Evolutionary conservation across 1,284 basidiomycete species (phyloP), one percentile per base, ranked within the genome.

Genomic region (Pseudozyma thailandica): DNA sequence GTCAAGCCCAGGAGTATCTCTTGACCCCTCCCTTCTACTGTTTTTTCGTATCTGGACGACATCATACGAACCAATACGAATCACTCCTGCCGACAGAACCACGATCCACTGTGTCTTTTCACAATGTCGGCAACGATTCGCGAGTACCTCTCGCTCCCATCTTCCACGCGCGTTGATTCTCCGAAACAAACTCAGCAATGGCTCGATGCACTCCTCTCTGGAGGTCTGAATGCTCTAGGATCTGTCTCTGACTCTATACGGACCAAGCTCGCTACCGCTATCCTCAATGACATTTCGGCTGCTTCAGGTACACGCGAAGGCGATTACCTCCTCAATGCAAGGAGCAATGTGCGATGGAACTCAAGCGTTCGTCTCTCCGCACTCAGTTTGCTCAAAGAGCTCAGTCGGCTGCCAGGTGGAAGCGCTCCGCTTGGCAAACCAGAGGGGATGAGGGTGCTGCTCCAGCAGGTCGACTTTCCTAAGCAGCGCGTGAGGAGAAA

Each of bases 381-480:
- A 23, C 52, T 76, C 44, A 58, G 51, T 39, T 26, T 68, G 8
- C 72, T 78, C 51, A 78, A 78, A 33, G 76, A 77, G 59, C 64
- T 77, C 37, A 74, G 65, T 35, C 56, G 76, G 1, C 44, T 77
- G 2, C 64, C 76, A 6, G 74, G 72, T 16, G 74, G 72, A 12
- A 78, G 74, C 33, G 46, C 56, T 4, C 69, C 72, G 15, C 41
- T 71, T 12, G 62, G 50, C 26, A 57, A 58, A 18, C 47, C 54
- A 46, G 50, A 61, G 25, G 61, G 51, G 18, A 55, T 72, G 15
- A 51, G 69, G 10, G 51, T 48, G 33, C 60, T 75, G 27, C 48
- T 75, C 15, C 59, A 66, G 21, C 72, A 75, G 46, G 45, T 75
- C 47, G 69, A 64, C 30, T 71, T 72, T 28, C 69, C 72, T 4